Base-by-base conservation (phyloP, 371 early-diverging fungal genomes). In the Conidiobolus incongruus region DNA sequence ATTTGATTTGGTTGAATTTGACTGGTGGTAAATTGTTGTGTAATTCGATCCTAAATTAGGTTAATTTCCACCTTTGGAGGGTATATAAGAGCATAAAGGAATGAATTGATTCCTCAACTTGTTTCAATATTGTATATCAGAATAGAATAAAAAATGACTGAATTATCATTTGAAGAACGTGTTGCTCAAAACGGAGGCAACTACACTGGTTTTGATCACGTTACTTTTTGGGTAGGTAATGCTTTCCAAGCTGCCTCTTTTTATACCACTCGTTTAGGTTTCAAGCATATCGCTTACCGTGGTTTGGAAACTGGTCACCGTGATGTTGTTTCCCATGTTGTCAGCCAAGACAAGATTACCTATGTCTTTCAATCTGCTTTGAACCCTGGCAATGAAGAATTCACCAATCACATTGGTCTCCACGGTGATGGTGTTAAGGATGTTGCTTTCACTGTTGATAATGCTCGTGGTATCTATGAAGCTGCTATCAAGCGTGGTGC, bases 401-500 rank as follows among this genome's bases (percentile, higher is more conserved):
- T 87, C 63, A 63, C 74, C 26, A 70, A 65, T 35, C 80, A 82
- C 50, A 64, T 77, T 47, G 74, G 75, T 37, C 48, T 51, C 28
- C 91, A 90, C 63, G 95, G 93, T 59, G 95, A 95, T 52, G 88
- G 81, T 52, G 93, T 91, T 52, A 80, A 81, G 59, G 81, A 95
- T 63, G 78, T 95, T 31, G 89, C 91, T n/a, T 93, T 93, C 54
- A 68, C 77, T 26, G 94, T 92, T 23, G 87, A 82, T 50, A 74
- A 93, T 51, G 77, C 70, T 46, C 66, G 73, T 38, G 65, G 70
- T 44, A 72, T 86, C 51, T 93, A 74, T 58, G 49, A 63, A 50
- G 66, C 74, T 52, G 92, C 92, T 16, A 70, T 92, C 16, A 72
- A 63, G 44, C 70, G 81, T 45, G 93, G 93, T 41, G 96, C 92